Evolutionary conservation across 306 rosid species (phyloP).

Genomic region (Cucumis cinereus): DNA sequence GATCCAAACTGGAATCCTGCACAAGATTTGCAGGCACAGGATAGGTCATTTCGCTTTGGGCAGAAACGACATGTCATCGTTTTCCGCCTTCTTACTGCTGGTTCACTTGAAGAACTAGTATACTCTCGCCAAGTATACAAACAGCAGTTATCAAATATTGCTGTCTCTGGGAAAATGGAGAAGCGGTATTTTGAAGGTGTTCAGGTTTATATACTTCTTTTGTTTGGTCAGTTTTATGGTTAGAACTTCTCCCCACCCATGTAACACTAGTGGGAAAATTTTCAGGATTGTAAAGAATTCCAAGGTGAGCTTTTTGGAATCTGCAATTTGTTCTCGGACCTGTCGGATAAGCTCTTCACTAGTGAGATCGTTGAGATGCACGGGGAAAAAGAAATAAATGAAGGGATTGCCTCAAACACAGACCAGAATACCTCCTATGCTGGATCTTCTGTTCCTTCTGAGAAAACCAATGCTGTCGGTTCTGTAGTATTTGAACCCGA

Average conservation of each 20-base stretch:
- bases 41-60: constrained; percentile 88
- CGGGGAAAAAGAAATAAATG: constrained; percentile 22
- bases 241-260: background rate
- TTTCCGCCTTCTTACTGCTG: constrained; percentile 86
- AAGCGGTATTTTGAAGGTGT: constrained; percentile 95
- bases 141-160: constrained; percentile 89
- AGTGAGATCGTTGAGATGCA: constrained; percentile 63
- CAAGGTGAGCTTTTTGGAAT: constrained; percentile 94
- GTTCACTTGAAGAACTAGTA: constrained; percentile 87
- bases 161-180: constrained; percentile 88
- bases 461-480: constrained; percentile 18
- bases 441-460: constrained; percentile 16
- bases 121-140: constrained; percentile 93
- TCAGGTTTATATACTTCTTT: constrained; percentile 48
- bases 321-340: constrained; percentile 78
- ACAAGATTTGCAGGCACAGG: constrained; percentile 93
- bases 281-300: constrained; percentile 83
- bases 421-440: constrained; percentile 14
- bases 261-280: background rate
- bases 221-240: background rate
- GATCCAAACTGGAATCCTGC: constrained; percentile 99
- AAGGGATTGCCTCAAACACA: background rate
- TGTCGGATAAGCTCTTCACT: constrained; percentile 75
- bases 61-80: constrained; percentile 89
- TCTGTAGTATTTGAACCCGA: constrained; percentile 19